These are phyloP conservation scores for Claviceps sorghi DNA, from an alignment of 2,329 filamentous ascomycete genomes.

Conservation along the genomic window DNA sequence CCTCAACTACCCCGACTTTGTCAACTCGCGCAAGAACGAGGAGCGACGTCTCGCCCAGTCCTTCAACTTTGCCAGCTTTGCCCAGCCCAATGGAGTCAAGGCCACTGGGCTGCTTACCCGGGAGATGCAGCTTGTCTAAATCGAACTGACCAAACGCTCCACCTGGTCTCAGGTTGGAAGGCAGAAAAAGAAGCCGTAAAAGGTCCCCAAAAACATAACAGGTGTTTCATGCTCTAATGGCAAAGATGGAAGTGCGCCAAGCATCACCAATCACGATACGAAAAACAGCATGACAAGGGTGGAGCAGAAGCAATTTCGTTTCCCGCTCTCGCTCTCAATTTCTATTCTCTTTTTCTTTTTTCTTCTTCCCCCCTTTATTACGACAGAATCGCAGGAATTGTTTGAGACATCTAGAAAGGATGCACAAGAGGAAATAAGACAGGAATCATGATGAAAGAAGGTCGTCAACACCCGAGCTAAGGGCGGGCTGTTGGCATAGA, in stretches of 20 bases:
- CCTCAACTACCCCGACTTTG: constrained; percentile 92
- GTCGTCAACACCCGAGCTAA: neutral
- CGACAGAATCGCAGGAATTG: neutral
- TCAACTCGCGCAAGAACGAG: constrained; percentile 60
- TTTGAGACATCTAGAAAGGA: neutral
- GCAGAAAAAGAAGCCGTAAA: neutral
- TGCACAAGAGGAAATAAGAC: neutral
- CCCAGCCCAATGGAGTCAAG: constrained; percentile 22
- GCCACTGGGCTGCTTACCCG: constrained; percentile 24
- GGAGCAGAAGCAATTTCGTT: neutral
- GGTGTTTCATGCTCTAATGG: neutral
- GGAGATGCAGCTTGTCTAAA: constrained; percentile 15
- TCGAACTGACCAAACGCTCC: neutral
- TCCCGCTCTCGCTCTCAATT: neutral
- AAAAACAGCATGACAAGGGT: neutral
- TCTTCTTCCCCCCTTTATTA: neutral
- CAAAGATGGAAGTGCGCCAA: neutral
- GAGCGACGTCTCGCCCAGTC: constrained; percentile 30
- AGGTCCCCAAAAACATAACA: neutral
- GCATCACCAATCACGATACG: neutral
- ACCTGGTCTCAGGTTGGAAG: neutral
- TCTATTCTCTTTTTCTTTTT: neutral
- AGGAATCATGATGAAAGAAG: neutral
- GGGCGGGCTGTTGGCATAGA: constrained; percentile 4
- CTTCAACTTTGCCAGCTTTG: constrained; percentile 23